Evolutionary conservation across 352 stramenopile genomes (phyloP).

Genomic region (Elongisporangium undulatum): DNA sequence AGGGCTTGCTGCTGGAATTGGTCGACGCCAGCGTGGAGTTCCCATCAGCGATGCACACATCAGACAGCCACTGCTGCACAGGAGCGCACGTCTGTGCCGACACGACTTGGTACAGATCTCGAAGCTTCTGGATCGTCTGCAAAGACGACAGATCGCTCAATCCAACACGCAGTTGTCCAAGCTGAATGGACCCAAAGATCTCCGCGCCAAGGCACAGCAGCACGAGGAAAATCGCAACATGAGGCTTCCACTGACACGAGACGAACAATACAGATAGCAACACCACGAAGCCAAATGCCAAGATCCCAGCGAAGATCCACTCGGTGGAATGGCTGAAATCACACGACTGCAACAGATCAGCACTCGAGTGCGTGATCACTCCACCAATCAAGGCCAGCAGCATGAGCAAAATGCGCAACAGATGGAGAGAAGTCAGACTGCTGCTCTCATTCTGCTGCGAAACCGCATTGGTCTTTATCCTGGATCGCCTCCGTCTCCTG

Average conservation of each 20-base stretch:
- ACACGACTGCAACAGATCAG: slow-evolving; percentile 21
- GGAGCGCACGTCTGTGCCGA: slow-evolving; percentile 17
- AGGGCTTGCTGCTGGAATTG: background rate
- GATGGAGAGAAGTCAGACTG: background rate
- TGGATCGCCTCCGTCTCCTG: background rate
- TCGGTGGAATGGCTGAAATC: slow-evolving; percentile 3
- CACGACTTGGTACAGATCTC: slow-evolving; percentile 14
- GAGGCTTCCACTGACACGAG: slow-evolving; percentile 13
- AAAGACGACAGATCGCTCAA: background rate
- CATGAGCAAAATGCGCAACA: background rate
- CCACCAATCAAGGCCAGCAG: background rate
- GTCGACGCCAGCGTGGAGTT: background rate
- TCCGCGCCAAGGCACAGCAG: slow-evolving; percentile 15
- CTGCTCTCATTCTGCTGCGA: background rate
- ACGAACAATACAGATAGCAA: slow-evolving; percentile 13
- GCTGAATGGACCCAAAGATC: slow-evolving; percentile 2
- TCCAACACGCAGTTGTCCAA: background rate
- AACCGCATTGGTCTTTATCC: background rate
- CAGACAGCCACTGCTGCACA: slow-evolving; percentile 23
- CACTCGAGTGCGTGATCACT: slow-evolving; percentile 14
- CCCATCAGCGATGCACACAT: slow-evolving; percentile 12
- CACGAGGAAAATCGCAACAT: slow-evolving; percentile 12
- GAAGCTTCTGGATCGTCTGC: slow-evolving; percentile 4
- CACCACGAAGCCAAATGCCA: slow-evolving; percentile 7
- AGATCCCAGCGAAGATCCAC: slow-evolving; percentile 4